These are phyloP conservation scores for Nothophaeocryptopus gaeumannii DNA, from an alignment of 2,329 filamentous ascomycete genomes.

Conservation along the genomic window DNA sequence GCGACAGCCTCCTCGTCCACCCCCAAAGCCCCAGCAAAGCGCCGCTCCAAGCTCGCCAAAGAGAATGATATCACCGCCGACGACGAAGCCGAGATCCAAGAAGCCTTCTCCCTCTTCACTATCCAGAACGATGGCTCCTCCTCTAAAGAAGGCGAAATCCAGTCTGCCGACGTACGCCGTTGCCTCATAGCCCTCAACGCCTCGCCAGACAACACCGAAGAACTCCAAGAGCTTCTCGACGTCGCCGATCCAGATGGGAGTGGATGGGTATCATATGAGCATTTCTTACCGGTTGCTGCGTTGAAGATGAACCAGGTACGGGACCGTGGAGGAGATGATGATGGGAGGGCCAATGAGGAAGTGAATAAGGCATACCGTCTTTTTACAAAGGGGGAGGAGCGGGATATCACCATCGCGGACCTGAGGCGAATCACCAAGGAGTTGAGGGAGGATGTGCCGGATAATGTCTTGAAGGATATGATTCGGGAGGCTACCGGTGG, in stretches of 20 bases:
- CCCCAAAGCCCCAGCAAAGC: conserved; percentile 44
- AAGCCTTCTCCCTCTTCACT: conserved; percentile 80
- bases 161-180: conserved; percentile 45
- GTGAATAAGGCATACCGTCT: conserved; percentile 78
- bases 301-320: conserved; percentile 65
- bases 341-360: conserved; percentile 56
- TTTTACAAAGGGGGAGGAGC: conserved; percentile 63
- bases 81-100: conserved; percentile 85
- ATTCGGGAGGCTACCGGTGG: conserved; percentile 89
- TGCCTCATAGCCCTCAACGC: conserved; percentile 71
- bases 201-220: conserved; percentile 59
- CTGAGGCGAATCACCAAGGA: conserved; percentile 74
- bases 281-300: conserved; percentile 84
- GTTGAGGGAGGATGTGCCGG: conserved; percentile 78
- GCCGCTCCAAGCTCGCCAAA: conserved; percentile 84
- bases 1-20: conserved; percentile 18
- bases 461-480: conserved; percentile 88
- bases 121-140: conserved; percentile 49
- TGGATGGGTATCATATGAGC: conserved; percentile 73
- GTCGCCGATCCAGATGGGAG: conserved; percentile 79
- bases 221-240: conserved; percentile 73
- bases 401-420: conserved; percentile 76
- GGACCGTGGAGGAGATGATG: conserved; percentile 44
- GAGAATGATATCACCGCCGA: conserved; percentile 81
- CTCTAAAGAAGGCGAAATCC: conserved; percentile 57